Base-by-base conservation (phyloP, 805 yeast genomes). In the Candida incommunis region DNA sequence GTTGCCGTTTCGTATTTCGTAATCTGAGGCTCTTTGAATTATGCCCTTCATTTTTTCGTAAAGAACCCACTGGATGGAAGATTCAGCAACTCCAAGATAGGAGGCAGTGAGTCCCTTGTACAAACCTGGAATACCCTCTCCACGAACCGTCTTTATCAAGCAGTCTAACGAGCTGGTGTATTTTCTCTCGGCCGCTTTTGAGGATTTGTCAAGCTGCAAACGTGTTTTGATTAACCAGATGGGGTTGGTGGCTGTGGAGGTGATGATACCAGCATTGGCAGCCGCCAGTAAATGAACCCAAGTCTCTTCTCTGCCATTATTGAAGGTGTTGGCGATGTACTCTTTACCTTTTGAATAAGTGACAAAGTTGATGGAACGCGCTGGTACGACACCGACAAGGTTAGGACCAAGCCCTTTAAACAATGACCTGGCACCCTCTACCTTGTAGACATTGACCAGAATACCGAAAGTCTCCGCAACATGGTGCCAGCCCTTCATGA, bases 351-450 rank as follows among this genome's bases (percentile, higher is more conserved):
- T 70, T n/a, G 96, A 95, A 61, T 92, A 92, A 0, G 96, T 86
- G 69, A 88, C 88, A 61, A 92, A 92, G 63, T 92, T 92, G 51
- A 92, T 94, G 23, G 96, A 82, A 61, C 99, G 73, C 1, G 99
- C 97, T 0, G 99, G 99, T 37, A 92, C 90, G 15, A 92, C 97
- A 45, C 99, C 99, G 16, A 90, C 94, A 53, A 92, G 69, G 56
- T 90, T 92, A 7, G 99, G 98, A 0, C 98, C 98, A 43, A 92
- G 67, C 11, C 99, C 99, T 64, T 84, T 83, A 64, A 92, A 92
- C 41, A 92, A 67, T 3, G 97, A 90, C 40, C 82, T 68, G 23
- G 79, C 67, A 1, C 99, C 99, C 63, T 92, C 99, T 22, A 67
- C 66, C 25, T 62, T 62, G 60, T 84, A 82, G 18, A 92, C 82